phyloP scores from a whole-genome alignment of 306 rosid genomes.

The Lagenaria siceraria region DNA sequence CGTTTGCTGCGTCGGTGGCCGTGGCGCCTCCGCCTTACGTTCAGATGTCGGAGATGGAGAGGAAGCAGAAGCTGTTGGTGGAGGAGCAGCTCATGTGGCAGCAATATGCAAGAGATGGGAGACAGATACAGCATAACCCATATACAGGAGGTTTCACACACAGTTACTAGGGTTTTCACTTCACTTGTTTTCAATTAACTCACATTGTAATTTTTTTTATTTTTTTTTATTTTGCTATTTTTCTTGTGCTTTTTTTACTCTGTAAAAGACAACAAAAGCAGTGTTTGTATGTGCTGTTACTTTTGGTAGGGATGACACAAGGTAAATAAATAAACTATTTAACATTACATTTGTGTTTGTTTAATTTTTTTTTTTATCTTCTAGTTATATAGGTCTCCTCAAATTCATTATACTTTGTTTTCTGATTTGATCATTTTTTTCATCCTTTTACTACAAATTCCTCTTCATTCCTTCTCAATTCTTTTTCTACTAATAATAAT shows the following conservation, averaged over 20 bases:
- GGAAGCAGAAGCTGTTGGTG: slow-evolving; percentile 60
- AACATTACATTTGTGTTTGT: background rate
- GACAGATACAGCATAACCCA: slow-evolving; percentile 35
- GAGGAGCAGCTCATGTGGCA: slow-evolving; percentile 88
- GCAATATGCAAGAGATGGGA: slow-evolving; percentile 57
- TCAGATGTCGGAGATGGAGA: slow-evolving; percentile 96
- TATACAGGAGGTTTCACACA: slow-evolving; percentile 45
- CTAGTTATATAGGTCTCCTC: too few relatives aligned
- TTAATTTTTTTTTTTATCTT: background rate
- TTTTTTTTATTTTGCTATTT: background rate
- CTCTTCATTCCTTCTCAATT: too few relatives aligned
- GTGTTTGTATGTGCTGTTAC: background rate
- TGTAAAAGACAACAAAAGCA: background rate
- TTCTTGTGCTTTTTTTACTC: background rate
- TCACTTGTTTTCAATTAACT: background rate
- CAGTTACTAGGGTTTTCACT: slow-evolving; percentile 17
- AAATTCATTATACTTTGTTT: too few relatives aligned
- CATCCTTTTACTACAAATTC: too few relatives aligned
- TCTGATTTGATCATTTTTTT: too few relatives aligned
- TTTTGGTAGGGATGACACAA: slow-evolving; percentile 3
- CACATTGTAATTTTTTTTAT: background rate
- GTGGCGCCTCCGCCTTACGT: slow-evolving; percentile 80
- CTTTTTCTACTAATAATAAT: too few relatives aligned
- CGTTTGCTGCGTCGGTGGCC: slow-evolving; percentile 63
- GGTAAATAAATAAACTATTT: background rate